These are phyloP conservation scores for Acanthamoeba castellanii DNA, from an alignment of 208 protist genomes.

Conservation along the genomic window DNA sequence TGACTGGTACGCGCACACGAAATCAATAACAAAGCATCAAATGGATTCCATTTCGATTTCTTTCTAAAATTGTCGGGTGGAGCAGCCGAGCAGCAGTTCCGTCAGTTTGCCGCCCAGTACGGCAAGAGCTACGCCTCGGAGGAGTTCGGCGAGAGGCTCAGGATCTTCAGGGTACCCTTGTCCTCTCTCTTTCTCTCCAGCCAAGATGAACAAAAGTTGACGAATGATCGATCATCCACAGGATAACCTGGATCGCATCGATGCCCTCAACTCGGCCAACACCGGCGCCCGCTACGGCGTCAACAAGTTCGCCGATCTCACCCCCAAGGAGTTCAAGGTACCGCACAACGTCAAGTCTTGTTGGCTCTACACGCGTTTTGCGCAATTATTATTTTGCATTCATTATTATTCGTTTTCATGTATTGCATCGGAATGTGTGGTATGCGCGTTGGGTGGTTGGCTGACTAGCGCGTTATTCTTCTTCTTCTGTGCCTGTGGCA, in stretches of 20 bases:
- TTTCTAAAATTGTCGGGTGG: background rate
- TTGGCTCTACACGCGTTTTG: background rate
- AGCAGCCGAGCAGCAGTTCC: slow-evolving; percentile 48
- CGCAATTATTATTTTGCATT: too few species aligned
- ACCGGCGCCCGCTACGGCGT: slow-evolving; percentile 37
- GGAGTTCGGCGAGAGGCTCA: background rate
- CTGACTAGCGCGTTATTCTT: background rate
- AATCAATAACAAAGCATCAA: too few species aligned
- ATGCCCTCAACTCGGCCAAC: slow-evolving; percentile 16
- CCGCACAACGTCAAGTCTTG: background rate
- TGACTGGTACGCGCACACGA: background rate
- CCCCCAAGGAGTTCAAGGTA: slow-evolving; percentile 73
- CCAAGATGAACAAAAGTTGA: background rate
- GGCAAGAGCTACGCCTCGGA: slow-evolving; percentile 47
- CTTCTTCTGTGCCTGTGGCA: background rate
- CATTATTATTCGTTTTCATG: background rate
- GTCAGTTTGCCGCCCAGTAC: background rate
- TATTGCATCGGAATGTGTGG: background rate
- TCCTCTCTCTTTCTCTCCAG: too few species aligned
- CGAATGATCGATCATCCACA: background rate
- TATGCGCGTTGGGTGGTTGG: background rate
- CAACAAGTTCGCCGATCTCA: slow-evolving; percentile 78
- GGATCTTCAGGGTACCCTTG: slow-evolving; percentile 63
- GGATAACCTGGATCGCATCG: slow-evolving; percentile 15
- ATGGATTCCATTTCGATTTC: too few species aligned